Conservation (phyloP, 768 basidiomycete species). For the Xanthoconium purpureum region DNA sequence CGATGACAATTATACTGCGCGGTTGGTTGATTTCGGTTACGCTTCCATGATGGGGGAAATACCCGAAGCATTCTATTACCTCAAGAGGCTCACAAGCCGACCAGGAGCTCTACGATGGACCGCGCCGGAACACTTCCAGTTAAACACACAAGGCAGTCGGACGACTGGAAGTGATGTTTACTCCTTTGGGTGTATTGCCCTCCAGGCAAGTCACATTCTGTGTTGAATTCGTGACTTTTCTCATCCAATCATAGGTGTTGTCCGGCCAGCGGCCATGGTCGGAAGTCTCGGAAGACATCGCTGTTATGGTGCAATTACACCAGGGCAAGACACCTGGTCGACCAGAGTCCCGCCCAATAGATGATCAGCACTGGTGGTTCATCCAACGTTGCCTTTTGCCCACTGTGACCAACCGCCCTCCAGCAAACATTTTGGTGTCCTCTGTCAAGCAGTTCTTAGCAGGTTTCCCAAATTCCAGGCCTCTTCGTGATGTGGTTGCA, state of each 20-base stretch:
- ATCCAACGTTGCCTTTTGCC: background rate
- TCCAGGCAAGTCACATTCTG: background rate
- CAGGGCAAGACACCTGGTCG: background rate
- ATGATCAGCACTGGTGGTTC: background rate
- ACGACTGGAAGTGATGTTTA: constrained; percentile 1
- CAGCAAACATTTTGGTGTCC: background rate
- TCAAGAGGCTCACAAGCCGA: background rate
- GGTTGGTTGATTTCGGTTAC: background rate
- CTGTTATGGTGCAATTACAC: background rate
- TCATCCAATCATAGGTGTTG: background rate
- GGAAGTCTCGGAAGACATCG: background rate
- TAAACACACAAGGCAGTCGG: background rate
- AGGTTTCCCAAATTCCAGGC: background rate
- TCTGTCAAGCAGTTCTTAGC: background rate
- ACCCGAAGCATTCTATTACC: background rate
- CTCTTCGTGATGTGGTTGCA: background rate
- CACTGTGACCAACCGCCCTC: background rate
- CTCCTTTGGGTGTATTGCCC: background rate
- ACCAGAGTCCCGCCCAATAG: background rate
- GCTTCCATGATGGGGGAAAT: constrained; percentile 3
- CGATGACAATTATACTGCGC: background rate
- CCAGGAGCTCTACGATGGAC: background rate
- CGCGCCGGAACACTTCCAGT: background rate
- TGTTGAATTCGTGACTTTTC: background rate
- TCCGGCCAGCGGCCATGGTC: constrained; percentile 3